Evolutionary conservation across 2,329 filamentous ascomycete species (phyloP).

Genomic region (Apiospora arundinis): DNA sequence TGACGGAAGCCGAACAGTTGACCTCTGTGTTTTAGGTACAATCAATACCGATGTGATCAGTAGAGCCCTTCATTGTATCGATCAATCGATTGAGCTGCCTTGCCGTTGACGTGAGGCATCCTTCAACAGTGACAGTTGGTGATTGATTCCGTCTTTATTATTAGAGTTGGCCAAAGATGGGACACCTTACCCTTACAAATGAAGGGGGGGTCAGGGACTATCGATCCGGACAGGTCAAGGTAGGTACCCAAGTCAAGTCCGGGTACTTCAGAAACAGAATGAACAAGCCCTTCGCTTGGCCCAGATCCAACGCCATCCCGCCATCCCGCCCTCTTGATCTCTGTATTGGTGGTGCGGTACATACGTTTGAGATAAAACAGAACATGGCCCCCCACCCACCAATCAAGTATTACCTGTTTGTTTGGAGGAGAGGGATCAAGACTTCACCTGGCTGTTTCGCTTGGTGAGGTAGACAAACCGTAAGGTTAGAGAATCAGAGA

Average conservation of each 20-base stretch:
- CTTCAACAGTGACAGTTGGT: not conserved
- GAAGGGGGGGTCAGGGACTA: not conserved
- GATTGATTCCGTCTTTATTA: not conserved
- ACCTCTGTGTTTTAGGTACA: not conserved
- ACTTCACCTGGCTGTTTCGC: not conserved
- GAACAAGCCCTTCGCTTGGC: not conserved
- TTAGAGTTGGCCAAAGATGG: conserved; percentile 12
- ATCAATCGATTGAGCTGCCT: not conserved
- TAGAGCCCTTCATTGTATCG: not conserved
- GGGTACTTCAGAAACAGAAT: not conserved
- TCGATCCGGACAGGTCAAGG: not conserved
- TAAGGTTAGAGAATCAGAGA: not conserved
- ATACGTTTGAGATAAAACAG: not conserved
- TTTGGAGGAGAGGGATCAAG: not conserved
- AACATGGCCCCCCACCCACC: not conserved
- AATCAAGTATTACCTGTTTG: not conserved
- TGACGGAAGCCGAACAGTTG: not conserved
- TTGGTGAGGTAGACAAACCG: not conserved
- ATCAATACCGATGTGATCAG: not conserved
- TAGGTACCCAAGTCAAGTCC: no score
- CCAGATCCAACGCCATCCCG: not conserved
- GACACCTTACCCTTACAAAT: not conserved
- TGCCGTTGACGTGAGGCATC: not conserved
- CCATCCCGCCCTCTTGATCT: not conserved
- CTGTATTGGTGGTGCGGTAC: not conserved